Conservation (phyloP, 2,329 filamentous ascomycete species). For the Parascedosporium putredinis region DNA sequence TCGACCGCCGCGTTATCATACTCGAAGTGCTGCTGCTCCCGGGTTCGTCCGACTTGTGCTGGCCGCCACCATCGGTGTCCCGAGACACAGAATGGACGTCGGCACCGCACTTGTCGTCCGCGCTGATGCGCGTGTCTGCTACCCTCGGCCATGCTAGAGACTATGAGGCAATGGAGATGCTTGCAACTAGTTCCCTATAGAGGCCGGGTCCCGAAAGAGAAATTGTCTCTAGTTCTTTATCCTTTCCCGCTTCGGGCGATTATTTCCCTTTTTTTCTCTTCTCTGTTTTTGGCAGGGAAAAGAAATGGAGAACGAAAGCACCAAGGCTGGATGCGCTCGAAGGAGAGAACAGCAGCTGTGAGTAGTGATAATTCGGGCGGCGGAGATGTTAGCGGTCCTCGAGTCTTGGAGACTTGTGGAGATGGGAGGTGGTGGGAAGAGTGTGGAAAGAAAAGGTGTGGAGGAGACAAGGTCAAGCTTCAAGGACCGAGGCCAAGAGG, state of each 20-base stretch:
- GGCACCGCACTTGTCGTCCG: constrained; percentile 18
- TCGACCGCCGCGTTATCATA: constrained; percentile 43
- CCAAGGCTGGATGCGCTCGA: not conserved
- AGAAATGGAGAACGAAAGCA: not conserved
- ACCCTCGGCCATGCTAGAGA: constrained; percentile 35
- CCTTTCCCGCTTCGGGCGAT: too few species aligned
- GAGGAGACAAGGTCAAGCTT: too few species aligned
- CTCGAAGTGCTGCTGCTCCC: constrained; percentile 18
- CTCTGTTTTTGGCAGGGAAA: not conserved
- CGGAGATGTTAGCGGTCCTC: not conserved
- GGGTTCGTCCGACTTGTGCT: not conserved
- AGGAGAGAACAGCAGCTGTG: constrained; percentile 2
- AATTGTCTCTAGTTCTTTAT: too few species aligned
- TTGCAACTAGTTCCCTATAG: constrained; percentile 26
- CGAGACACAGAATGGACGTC: constrained; percentile 1
- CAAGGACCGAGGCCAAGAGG: too few species aligned
- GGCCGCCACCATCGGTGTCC: constrained; percentile 6
- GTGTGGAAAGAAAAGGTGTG: not conserved
- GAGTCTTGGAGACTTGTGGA: not conserved
- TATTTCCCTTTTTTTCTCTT: too few species aligned
- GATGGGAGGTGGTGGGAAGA: not conserved
- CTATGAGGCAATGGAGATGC: constrained; percentile 40
- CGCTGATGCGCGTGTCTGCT: constrained; percentile 20
- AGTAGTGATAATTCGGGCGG: constrained; percentile 1
- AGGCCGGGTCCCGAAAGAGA: constrained; percentile 4